These are phyloP conservation scores for Candida maris DNA, from an alignment of 805 yeast species.

Conservation along the genomic window DNA sequence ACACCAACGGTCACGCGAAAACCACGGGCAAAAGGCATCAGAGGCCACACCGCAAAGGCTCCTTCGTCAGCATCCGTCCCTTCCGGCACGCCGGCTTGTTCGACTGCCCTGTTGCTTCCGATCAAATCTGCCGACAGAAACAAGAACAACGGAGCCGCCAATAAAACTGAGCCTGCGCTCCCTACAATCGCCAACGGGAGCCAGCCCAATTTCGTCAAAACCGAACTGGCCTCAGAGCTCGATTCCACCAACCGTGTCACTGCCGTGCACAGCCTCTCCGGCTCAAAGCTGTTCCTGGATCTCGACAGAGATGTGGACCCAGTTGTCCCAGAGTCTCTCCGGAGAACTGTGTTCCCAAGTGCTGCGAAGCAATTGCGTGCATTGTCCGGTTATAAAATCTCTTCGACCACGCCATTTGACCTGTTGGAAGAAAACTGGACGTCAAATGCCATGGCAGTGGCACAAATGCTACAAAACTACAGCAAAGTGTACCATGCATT, in stretches of 20 bases:
- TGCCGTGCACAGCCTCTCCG: not conserved
- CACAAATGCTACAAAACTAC: conserved; percentile 13
- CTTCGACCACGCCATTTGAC: not conserved
- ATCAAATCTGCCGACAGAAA: not conserved
- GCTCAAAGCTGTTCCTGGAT: conserved; percentile 1
- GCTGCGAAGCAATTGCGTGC: conserved; percentile 1
- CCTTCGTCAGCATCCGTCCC: not conserved
- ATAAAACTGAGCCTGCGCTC: not conserved
- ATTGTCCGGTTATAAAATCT: conserved; percentile 3
- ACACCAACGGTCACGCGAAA: not conserved
- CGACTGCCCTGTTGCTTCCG: not conserved
- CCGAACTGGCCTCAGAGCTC: not conserved
- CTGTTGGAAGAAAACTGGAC: conserved; percentile 11
- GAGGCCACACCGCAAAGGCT: not conserved
- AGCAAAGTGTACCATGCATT: conserved; percentile 10
- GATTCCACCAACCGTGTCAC: not conserved
- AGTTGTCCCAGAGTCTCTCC: conserved; percentile 3
- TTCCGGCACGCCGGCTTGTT: not conserved
- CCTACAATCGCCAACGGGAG: not conserved
- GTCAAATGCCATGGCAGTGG: conserved; percentile 7
- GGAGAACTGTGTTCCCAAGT: conserved; percentile 4
- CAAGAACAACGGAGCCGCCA: not conserved
- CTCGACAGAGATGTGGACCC: not conserved
- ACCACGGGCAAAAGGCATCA: not conserved
- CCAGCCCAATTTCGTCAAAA: not conserved